Evolutionary conservation across 805 yeast genomes (phyloP).

Genomic region (Lachancea fermentati): DNA sequence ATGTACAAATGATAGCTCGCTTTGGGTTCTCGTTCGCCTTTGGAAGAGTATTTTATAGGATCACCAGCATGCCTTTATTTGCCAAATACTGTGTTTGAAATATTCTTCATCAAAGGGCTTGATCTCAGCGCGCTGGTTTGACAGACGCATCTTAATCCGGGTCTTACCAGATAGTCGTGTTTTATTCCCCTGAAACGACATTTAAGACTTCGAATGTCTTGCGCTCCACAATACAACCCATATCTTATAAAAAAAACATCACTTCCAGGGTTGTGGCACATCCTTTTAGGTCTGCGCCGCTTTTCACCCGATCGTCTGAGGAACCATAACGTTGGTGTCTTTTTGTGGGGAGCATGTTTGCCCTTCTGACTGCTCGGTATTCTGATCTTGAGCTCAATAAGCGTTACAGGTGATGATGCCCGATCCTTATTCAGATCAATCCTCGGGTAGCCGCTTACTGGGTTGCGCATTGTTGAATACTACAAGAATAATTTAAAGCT

Average conservation of each 20-base stretch:
- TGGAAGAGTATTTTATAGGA: too few species aligned
- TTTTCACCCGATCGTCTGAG: slow-evolving; percentile 3
- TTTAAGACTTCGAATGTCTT: slow-evolving; percentile 16
- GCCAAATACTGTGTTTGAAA: not conserved
- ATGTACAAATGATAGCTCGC: too few species aligned
- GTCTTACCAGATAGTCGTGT: slow-evolving; percentile 15
- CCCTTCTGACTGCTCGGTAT: not conserved
- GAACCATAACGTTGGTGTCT: slow-evolving; percentile 5
- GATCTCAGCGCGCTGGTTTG: slow-evolving; percentile 13
- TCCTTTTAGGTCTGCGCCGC: slow-evolving; percentile 3
- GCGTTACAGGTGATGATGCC: too few species aligned
- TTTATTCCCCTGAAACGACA: slow-evolving; percentile 19
- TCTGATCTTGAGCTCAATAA: not conserved
- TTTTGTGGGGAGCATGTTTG: slow-evolving; percentile 1
- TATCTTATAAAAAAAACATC: slow-evolving; percentile 12
- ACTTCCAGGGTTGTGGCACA: slow-evolving; percentile 1
- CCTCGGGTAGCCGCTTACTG: too few species aligned
- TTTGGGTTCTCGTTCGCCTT: too few species aligned
- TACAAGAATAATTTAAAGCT: too few species aligned
- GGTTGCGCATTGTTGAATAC: too few species aligned
- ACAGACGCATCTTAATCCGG: slow-evolving; percentile 17
- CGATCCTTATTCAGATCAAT: too few species aligned
- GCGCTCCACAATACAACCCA: slow-evolving; percentile 17
- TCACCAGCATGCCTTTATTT: not conserved
- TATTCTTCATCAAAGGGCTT: slow-evolving; percentile 17